Evolutionary conservation across 1,139 yeast species (phyloP).

Genomic region (Kodamaea anthophila): DNA sequence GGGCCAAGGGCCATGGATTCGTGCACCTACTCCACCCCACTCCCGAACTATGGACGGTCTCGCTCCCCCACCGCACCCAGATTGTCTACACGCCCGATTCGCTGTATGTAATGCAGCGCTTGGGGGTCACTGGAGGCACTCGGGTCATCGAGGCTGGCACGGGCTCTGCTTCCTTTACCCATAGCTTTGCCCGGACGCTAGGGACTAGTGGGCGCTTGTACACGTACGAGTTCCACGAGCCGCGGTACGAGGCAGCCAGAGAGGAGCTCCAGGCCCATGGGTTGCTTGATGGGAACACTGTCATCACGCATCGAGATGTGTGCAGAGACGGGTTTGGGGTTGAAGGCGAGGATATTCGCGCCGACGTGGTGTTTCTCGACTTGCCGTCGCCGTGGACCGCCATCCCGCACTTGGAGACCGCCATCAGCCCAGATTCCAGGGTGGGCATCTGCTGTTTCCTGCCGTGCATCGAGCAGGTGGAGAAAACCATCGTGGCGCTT

Average conservation of each 20-base stretch:
- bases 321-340: constrained; percentile 79
- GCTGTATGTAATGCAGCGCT: constrained; percentile 77
- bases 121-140: constrained; percentile 68
- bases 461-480: constrained; percentile 97
- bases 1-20: constrained; percentile 77
- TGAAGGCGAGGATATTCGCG: constrained; percentile 14
- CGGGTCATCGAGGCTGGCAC: constrained; percentile 95
- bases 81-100: constrained; percentile 96
- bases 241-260: constrained; percentile 72
- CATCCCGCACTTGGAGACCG: constrained; percentile 63
- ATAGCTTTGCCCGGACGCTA: constrained; percentile 81
- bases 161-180: constrained; percentile 94
- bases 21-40: constrained; percentile 86
- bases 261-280: constrained; percentile 72
- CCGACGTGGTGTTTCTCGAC: constrained; percentile 69
- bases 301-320: constrained; percentile 86
- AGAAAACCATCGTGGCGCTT: constrained; percentile 71
- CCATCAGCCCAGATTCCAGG: constrained; percentile 47
- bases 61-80: constrained; percentile 95
- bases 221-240: constrained; percentile 88
- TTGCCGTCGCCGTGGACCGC: constrained; percentile 98
- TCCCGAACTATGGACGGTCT: constrained; percentile 92
- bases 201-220: constrained; percentile 58
- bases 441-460: constrained; percentile 88
- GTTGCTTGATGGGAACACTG: constrained; percentile 39